Base-by-base conservation (phyloP, 2,329 filamentous ascomycete species). In the Pseudopithomyces chartarum region DNA sequence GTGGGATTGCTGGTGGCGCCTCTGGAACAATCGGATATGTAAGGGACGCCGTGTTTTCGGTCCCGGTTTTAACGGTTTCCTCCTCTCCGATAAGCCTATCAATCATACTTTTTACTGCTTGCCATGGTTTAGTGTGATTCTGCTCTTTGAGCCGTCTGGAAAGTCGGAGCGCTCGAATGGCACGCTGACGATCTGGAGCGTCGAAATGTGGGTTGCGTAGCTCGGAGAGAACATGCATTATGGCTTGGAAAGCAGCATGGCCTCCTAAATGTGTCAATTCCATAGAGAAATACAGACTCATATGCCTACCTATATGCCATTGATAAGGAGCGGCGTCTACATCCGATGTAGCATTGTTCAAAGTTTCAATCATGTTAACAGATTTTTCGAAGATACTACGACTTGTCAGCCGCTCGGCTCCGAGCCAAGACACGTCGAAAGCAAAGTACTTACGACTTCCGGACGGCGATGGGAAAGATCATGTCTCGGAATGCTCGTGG, bases 211-310 rank as follows among this genome's bases (percentile, higher is more conserved):
- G 70, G 48, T 74, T 74, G 13, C 73, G 70, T n/a, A 77, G 62
- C 52, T 77, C 74, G 3, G 73, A 75, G 0, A 77, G 63, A 8
- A 76, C 69, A 45, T 76, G 73, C 70, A 76, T 75, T 42, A 77
- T 75, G 2, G 71, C 69, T 51, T 73, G 71, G 57, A 73, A 73
- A 8, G 68, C 68, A n/a, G 70, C 68, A 38, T 72, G 65, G 3
- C 67, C 68, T n/a, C 68, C 70, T 71, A 38, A 12, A 5, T 17
- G 49, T 17, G 40, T 69, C 48, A 68, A 62, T 34, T 46, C 6
- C 22, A 34, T 22, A 12, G 23, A 13, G 11, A 36, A 10, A 17
- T 13, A 12, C 2, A 3, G 38, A 7, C 13, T 12, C 43, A n/a
- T 13, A 56, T 8, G 6, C 60, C 20, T 49, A 71, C 71, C 70